A percentile compares a stretch with the other conserved stretches of the same genome.
Conservation (phyloP, 495 filamentous ascomycete species). For the Aspergillus saccharolyticus region DNA sequence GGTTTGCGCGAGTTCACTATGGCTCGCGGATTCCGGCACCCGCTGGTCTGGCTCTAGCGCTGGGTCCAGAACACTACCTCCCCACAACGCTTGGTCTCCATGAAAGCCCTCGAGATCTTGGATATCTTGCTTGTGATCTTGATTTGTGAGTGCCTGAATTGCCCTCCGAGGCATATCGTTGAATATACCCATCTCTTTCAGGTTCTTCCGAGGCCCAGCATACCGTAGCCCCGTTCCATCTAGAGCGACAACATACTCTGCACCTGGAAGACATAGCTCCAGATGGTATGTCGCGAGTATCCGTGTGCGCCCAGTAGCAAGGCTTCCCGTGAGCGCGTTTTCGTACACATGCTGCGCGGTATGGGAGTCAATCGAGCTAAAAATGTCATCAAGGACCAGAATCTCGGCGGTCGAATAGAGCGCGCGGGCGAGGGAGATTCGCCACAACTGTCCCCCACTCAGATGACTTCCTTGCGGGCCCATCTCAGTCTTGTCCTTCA, state of each 20-base stretch:
- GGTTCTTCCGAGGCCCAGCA: background rate
- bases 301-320: slow-evolving; percentile 7
- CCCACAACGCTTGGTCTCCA: background rate
- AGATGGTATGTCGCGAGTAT: slow-evolving; percentile 58
- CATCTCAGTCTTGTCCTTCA: slow-evolving; percentile 66
- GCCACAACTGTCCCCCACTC: slow-evolving; percentile 69
- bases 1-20: background rate
- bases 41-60: background rate
- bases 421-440: slow-evolving; percentile 65
- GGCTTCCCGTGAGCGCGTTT: slow-evolving; percentile 18
- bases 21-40: background rate
- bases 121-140: too few relatives aligned
- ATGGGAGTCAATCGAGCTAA: slow-evolving; percentile 46
- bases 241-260: slow-evolving; percentile 67
- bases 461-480: slow-evolving; percentile 69
- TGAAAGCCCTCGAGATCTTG: background rate
- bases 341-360: slow-evolving; percentile 21
- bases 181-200: slow-evolving; percentile 1
- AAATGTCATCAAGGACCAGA: slow-evolving; percentile 69
- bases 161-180: slow-evolving; percentile 39
- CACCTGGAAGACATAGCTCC: slow-evolving; percentile 63
- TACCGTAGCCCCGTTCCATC: slow-evolving; percentile 23
- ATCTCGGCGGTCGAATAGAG: slow-evolving; percentile 68
- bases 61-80: background rate
- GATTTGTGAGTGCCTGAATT: background rate